Conservation (phyloP, 495 filamentous ascomycete species). For the Tirmania nivea region DNA sequence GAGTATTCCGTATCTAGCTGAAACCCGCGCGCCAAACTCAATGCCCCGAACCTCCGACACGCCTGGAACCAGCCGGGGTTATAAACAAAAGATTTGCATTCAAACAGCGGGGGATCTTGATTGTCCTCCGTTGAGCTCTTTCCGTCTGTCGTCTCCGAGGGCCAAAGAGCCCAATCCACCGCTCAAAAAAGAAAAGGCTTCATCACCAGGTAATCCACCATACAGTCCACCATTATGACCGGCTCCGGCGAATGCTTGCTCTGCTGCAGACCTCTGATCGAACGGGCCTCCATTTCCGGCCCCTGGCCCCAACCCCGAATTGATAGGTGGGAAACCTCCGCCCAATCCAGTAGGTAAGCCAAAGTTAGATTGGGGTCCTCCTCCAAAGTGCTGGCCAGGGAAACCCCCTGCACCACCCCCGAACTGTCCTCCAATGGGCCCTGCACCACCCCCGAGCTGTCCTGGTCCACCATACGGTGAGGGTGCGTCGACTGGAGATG, state of each 20-base stretch:
- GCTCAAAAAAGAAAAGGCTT: conserved; percentile 75
- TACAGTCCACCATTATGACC: conserved; percentile 39
- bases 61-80: neutral
- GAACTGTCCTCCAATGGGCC: conserved; percentile 52
- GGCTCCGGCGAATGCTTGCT: conserved; percentile 74
- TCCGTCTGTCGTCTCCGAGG: conserved; percentile 59
- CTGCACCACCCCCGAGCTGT: conserved; percentile 66
- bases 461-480: conserved; percentile 61
- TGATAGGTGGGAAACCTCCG: conserved; percentile 66
- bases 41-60: neutral
- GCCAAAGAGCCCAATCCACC: conserved; percentile 58
- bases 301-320: conserved; percentile 49
- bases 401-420: conserved; percentile 47
- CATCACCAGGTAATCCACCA: conserved; percentile 37
- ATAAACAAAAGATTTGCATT: neutral
- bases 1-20: neutral
- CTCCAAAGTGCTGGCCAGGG: conserved; percentile 54
- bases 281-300: conserved; percentile 66
- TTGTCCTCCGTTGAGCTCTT: conserved; percentile 40
- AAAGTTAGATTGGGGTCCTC: conserved; percentile 52
- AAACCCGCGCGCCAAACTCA: neutral
- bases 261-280: conserved; percentile 63
- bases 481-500: conserved; percentile 71
- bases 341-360: conserved; percentile 77
- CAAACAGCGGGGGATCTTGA: neutral